Evolutionary conservation across 1,139 yeast genomes (phyloP), one percentile per base, ranked within the genome.

Genomic region (Nematodospora anomalae): DNA sequence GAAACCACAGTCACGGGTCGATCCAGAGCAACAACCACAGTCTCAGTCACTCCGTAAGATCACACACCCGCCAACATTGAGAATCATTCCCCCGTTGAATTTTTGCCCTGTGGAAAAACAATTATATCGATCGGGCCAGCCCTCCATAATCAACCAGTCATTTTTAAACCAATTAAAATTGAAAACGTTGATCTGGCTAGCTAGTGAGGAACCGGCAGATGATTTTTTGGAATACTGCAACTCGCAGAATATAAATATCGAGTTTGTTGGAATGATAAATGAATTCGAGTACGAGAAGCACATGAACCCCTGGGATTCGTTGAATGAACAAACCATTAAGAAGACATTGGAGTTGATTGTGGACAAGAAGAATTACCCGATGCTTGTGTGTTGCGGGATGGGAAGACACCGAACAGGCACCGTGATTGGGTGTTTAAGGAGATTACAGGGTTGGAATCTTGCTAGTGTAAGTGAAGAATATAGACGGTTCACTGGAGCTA

Each of bases 381-480:
- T 90, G 44, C 64, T 92, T 35, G 92, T 89, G 6, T 90, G 97
- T 60, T 92, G 97, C 54, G 96, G 97, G 9, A 90, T 90, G 97
- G 98, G 98, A 0, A 70, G 97, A 48, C 97, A 92, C 58, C 73
- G 97, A 43, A 89, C 97, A 0, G 98, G 98, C 1, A 89, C 97
- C 0, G 96, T 92, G 2, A 79, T 92, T 39, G 98, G 98, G 1
- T 92, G 97, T 59, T 66, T 92, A 34, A 68, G 98, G 45, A 72
- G 96, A 44, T 64, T 92, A 20, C 96, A 90, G 67, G 92, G 95
- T 14, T 92, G 98, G 98, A 92, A 92, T 54, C 67, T 90, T 54
- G 96, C 97, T 9, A 66, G 95, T 60, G 94, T 90, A 2, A 80
- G 90, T 41, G 98, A 92, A 55, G 98, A 92, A 56, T 92, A 92